These are phyloP conservation scores for Cutaneotrichosporon mucoides DNA, from an alignment of 1,284 basidiomycete species.

Conservation along the genomic window DNA sequence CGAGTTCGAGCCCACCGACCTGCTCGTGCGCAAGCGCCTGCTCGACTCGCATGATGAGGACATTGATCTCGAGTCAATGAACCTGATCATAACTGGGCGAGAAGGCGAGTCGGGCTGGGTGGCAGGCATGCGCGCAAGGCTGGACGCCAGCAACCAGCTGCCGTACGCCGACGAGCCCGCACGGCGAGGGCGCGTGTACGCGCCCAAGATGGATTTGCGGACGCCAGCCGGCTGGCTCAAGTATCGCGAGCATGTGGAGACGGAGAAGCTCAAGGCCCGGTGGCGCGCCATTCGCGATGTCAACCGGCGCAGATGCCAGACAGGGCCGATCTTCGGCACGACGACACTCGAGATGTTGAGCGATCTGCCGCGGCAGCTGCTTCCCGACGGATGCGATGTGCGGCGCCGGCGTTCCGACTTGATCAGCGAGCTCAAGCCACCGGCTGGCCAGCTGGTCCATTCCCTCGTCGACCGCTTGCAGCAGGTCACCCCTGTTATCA, in stretches of 20 bases:
- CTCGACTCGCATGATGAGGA: conserved; percentile 51
- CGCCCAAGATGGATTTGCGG: conserved; percentile 60
- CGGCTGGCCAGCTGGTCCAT: conserved; percentile 54
- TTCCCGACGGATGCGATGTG: conserved; percentile 58
- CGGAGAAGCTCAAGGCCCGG: conserved; percentile 57
- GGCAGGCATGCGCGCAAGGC: conserved; percentile 55
- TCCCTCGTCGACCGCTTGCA: conserved; percentile 63
- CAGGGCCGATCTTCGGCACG: conserved; percentile 61
- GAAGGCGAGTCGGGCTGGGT: conserved; percentile 53
- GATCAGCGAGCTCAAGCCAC: conserved; percentile 48
- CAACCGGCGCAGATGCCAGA: conserved; percentile 69
- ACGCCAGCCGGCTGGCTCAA: conserved; percentile 68
- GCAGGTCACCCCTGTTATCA: conserved; percentile 58
- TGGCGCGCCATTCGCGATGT: conserved; percentile 70
- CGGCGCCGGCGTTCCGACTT: conserved; percentile 25
- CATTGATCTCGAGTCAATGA: conserved; percentile 63
- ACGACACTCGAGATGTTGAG: conserved; percentile 58
- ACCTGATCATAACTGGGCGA: conserved; percentile 60
- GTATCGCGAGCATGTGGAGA: conserved; percentile 59
- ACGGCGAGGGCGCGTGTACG: conserved; percentile 47
- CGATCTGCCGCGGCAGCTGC: conserved; percentile 53
- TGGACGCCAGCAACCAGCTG: conserved; percentile 70
- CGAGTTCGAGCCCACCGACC: conserved; percentile 82
- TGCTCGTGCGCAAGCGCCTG: conserved; percentile 72
- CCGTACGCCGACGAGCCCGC: conserved; percentile 58